Evolutionary conservation across 441 rosid species (phyloP).

Genomic region (Aquilaria agallochum): DNA sequence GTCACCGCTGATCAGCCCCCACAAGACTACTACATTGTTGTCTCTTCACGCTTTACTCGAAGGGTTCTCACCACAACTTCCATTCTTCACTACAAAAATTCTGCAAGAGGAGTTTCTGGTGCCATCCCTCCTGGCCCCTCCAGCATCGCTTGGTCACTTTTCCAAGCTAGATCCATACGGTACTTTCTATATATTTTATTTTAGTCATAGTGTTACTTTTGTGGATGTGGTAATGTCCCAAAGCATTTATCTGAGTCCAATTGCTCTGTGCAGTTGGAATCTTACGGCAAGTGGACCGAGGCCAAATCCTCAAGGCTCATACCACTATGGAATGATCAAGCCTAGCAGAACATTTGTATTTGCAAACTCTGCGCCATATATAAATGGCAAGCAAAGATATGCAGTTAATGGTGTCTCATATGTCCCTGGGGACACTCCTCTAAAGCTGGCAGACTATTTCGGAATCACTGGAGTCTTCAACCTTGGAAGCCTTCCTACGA

Average conservation of each 20-base stretch:
- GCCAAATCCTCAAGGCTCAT: conserved; percentile 77
- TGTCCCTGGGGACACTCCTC: conserved; percentile 54
- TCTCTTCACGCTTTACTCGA: conserved; percentile 53
- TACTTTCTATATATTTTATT: conserved; percentile 16
- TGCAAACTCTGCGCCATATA: conserved; percentile 55
- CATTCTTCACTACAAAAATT: conserved; percentile 62
- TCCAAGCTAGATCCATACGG: conserved; percentile 67
- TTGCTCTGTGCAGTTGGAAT: conserved; percentile 36
- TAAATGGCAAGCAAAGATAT: conserved; percentile 58
- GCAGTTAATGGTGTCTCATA: conserved; percentile 57
- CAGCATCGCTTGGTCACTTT: conserved; percentile 44
- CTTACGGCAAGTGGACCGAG: conserved; percentile 68
- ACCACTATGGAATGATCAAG: conserved; percentile 60
- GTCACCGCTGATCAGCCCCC: conserved; percentile 52
- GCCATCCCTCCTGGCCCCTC: conserved; percentile 48
- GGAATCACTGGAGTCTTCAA: conserved; percentile 57
- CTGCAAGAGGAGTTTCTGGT: conserved; percentile 44
- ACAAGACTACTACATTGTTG: conserved; percentile 49
- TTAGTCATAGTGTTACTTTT: conserved; percentile 4
- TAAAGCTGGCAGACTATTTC: conserved; percentile 70
- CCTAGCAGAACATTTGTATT: conserved; percentile 49
- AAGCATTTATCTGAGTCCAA: not conserved
- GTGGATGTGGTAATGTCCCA: not conserved
- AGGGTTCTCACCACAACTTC: conserved; percentile 52
- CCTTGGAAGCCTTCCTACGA: conserved; percentile 49